A percentile compares a stretch with the other conserved stretches of the same genome.
These are phyloP conservation scores for Alternaria arborescens DNA, from an alignment of 2,329 filamentous ascomycete species.

Conservation along the genomic window DNA sequence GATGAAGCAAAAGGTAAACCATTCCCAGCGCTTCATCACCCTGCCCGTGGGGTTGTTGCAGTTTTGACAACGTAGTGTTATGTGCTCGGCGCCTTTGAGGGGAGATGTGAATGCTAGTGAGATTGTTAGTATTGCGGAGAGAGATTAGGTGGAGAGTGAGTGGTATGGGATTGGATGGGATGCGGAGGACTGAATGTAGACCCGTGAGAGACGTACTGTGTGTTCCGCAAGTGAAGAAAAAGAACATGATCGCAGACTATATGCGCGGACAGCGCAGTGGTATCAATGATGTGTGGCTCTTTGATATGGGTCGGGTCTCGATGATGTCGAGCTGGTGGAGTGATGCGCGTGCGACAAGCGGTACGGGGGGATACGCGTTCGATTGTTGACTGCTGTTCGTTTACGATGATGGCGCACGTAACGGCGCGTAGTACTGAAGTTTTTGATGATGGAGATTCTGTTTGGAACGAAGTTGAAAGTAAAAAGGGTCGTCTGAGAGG, in stretches of 20 bases:
- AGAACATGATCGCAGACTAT: conserved; percentile 49
- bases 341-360: conserved; percentile 1
- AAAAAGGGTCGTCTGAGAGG: background rate
- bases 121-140: conserved; percentile 2
- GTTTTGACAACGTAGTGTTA: conserved; percentile 38
- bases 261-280: conserved; percentile 5
- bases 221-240: conserved; percentile 61
- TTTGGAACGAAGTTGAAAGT: background rate
- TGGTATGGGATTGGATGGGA: background rate
- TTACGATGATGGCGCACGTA: background rate
- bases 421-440: background rate
- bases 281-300: background rate
- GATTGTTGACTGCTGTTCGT: background rate
- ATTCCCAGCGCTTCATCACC: conserved; percentile 52
- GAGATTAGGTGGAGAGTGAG: no score
- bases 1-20: conserved; percentile 83
- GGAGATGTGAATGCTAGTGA: conserved; percentile 56
- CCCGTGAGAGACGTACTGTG: conserved; percentile 51
- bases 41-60: conserved; percentile 59
- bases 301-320: background rate
- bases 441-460: background rate
- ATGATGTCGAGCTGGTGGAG: background rate
- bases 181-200: background rate
- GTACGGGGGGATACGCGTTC: background rate
- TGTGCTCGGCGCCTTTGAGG: conserved; percentile 56